Base-by-base conservation (phyloP, 2,329 filamentous ascomycete genomes). In the Alternaria panax region DNA sequence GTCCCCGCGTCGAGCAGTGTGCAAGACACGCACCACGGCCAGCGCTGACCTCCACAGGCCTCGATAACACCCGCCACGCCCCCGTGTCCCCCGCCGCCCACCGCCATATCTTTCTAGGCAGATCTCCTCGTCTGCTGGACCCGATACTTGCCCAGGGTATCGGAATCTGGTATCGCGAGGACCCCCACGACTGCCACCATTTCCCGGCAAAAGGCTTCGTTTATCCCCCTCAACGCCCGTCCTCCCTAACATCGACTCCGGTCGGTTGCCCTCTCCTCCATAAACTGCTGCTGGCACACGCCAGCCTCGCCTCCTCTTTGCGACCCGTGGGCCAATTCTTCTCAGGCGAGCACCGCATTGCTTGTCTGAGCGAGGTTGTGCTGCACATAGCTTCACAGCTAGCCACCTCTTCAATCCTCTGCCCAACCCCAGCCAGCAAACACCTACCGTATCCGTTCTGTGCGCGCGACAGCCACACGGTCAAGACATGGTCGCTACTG, bases 311-410 rank as follows among this genome's bases (percentile, higher is more conserved):
- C 74, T 80, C 38, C 72, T 80, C 80, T 81, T 83, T 83, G 86
- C 84, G 81, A 68, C 65, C 67, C 70, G 90, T 95, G 92, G 92
- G 92, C 92, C 92, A 95, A 93, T 92, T 95, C 91, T 93, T 84
- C 92, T 93, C 92, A 91, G 88, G 87, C 92, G 91, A 86, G 91
- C 91, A 86, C 90, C 88, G 88, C 90, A 92, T 90, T 87, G 90
- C 93, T 93, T 92, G 92, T 94, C 92, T 96, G 92, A 88, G 92
- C 86, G 88, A 96, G 93, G 92, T 91, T 93, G 92, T 92, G 93
- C 92, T 95, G 91, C 91, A 90, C 89, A 59, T 34, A 55, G 57
- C 57, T 56, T 45, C 38, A 34, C 46, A 59, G 57, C 71, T 67
- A 75, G 63, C 64, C 51, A 30, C 52, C 63, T 66, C 69, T 61